Evolutionary conservation across 106 monocot species (phyloP), one percentile per base, ranked within the genome.

Genomic region (Acorus gramineus): DNA sequence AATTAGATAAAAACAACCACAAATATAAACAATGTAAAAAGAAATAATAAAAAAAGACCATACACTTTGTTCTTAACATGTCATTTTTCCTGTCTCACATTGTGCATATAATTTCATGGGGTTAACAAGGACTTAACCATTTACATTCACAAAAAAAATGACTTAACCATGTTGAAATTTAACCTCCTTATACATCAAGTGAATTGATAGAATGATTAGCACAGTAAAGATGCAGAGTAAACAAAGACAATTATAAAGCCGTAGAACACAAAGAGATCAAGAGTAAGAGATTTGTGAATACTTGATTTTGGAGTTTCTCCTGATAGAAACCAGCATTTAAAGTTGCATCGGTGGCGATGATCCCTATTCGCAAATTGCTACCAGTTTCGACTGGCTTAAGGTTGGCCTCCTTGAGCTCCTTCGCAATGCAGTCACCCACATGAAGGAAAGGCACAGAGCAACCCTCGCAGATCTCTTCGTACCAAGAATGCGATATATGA

Each of bases 371-470:
- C 49, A 76, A 48, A 56, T 76, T 78, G 72, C 75, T 82, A 59
- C 90, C 90, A 11, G 78, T 66, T 72, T 85, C 83, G 52, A 90
- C 56, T 1, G 86, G 86, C 62, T 65, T 86, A 57, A 86, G 49
- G 5, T 81, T 74, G 7, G 83, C 80, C 47, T 55, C 67, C 52
- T 63, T 76, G 67, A 90, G 78, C 52, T 83, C 83, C 49, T 69
- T 57, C 2, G 73, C 81, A 67, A 86, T 78, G 68, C 72, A 86
- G 45, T 86, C 78, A 11, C 69, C 82, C 6, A 76, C 46, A 70
- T 86, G 80, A 55, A 85, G 80, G 52, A 85, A 86, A 48, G 82
- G 85, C 3, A 90, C 83, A 5, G 90, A 82, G 46, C 85, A 83
- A 4, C 73, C 83, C 5, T 74, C 60, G 42, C 75, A 66, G 52